Evolutionary conservation across 129 eudicot species (phyloP), one percentile per base, ranked within the genome.

Genomic region (Cynara cardunculus): DNA sequence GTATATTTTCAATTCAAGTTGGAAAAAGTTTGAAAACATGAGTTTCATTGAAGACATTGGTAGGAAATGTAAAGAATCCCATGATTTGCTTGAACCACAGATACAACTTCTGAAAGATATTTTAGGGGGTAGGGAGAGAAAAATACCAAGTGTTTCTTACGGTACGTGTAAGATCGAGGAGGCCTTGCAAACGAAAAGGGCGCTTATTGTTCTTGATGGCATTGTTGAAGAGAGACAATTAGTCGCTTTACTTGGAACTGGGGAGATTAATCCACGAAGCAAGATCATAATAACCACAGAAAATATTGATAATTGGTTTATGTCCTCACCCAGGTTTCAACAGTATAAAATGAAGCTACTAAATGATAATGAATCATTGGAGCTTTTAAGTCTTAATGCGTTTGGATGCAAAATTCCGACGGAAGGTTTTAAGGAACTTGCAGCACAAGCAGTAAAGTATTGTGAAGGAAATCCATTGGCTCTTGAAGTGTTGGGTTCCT

Each of bases 281-380:
- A 82, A 71, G 77, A 59, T 77, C 19, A 66, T 82, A 14, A 44
- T 82, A 44, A 75, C 85, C 7, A n/a, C 86, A 1, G 37, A 32
- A 32, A 32, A 32, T 32, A 32, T 1, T 5, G 37, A 32, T 0
- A 32, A 32, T 32, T 32, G 37, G 37, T 32, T 32, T 32, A 32
- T 0, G 0, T 32, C 7, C 37, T 32, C 37, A 32, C 0, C 37
- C 2, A 27, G 30, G 9, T 74, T 39, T 37, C 59, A 9, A 26
- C 28, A 41, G 25, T 10, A 26, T 5, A 28, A 69, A 69, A 12
- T 69, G 53, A 41, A 9, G 10, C 13, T 44, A 13, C 10, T 44
- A 5, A 13, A 44, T 44, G 56, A 44, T 9, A 14, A 39, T 39
- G 49, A 39, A 39, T 39, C 49, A 39, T 39, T 39, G 1, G 14